These are phyloP conservation scores for Myriosclerotinia curreyana DNA, from an alignment of 2,329 filamentous ascomycete species.

Conservation along the genomic window DNA sequence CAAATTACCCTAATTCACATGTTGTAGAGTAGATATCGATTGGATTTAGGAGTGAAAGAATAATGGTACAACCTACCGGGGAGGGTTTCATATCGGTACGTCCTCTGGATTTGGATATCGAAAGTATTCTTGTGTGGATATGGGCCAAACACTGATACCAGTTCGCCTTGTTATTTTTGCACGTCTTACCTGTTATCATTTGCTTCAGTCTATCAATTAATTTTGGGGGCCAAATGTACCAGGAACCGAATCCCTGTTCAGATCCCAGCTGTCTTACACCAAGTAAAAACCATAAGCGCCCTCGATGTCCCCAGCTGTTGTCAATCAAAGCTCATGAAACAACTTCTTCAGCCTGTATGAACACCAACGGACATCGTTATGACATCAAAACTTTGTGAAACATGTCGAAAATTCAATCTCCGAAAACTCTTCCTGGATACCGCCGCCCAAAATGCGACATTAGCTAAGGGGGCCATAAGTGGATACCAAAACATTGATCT, in stretches of 20 bases:
- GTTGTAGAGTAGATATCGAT: background rate
- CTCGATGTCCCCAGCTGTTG: background rate
- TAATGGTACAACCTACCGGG: background rate
- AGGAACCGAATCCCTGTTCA: background rate
- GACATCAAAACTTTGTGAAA: slow-evolving; percentile 12
- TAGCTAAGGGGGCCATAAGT: slow-evolving; percentile 9
- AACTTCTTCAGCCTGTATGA: background rate
- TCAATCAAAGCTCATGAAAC: background rate
- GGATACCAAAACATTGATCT: slow-evolving; percentile 14
- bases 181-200: background rate
- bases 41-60: background rate
- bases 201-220: background rate
- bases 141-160: background rate
- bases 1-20: background rate
- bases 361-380: background rate
- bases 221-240: background rate
- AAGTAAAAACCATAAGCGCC: slow-evolving; percentile 1
- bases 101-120: background rate
- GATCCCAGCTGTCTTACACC: slow-evolving; percentile 1
- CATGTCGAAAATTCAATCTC: slow-evolving; percentile 13
- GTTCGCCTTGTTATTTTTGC: background rate
- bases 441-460: slow-evolving; percentile 11
- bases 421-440: slow-evolving; percentile 17
- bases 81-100: background rate
- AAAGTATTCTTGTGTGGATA: background rate